Percentiles rank a stretch among this genome's conserved stretches.
phyloP scores from a whole-genome alignment of 2,329 filamentous ascomycete genomes.

The Penicillium sp. region DNA sequence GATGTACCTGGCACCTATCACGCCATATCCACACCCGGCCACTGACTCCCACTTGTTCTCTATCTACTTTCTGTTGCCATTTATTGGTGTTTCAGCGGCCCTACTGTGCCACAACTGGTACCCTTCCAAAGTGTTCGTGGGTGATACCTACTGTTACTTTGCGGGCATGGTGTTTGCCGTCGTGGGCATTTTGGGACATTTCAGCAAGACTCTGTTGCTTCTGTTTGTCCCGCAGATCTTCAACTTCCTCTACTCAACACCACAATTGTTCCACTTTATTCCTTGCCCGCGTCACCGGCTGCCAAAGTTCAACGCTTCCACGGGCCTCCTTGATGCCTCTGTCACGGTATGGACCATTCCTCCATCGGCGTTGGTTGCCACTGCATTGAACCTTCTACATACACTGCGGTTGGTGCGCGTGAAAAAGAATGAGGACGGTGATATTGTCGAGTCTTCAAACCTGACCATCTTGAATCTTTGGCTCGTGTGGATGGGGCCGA shows the following conservation, averaged over 20 bases:
- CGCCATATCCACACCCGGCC: constrained; percentile 83
- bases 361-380: constrained; percentile 62
- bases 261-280: constrained; percentile 85
- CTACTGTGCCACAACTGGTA: constrained; percentile 93
- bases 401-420: constrained; percentile 67
- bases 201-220: constrained; percentile 92
- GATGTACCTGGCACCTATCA: constrained; percentile 74
- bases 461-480: constrained; percentile 93
- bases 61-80: constrained; percentile 88
- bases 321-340: constrained; percentile 82
- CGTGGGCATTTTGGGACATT: constrained; percentile 93
- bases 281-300: constrained; percentile 91
- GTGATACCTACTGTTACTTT: constrained; percentile 99
- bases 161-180: constrained; percentile 98
- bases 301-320: constrained; percentile 80
- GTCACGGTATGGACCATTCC: constrained; percentile 75
- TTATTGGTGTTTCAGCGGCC: constrained; percentile 86
- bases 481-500: constrained; percentile 90
- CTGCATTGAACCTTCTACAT: constrained; percentile 66
- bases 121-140: constrained; percentile 90
- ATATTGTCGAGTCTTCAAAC: constrained; percentile 79
- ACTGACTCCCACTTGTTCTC: constrained; percentile 96
- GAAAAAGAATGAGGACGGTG: constrained; percentile 63
- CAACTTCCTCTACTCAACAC: constrained; percentile 92
- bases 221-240: constrained; percentile 91